Evolutionary conservation across 257 asterid genomes (phyloP).

Genomic region (Ajuga chamaepitys): DNA sequence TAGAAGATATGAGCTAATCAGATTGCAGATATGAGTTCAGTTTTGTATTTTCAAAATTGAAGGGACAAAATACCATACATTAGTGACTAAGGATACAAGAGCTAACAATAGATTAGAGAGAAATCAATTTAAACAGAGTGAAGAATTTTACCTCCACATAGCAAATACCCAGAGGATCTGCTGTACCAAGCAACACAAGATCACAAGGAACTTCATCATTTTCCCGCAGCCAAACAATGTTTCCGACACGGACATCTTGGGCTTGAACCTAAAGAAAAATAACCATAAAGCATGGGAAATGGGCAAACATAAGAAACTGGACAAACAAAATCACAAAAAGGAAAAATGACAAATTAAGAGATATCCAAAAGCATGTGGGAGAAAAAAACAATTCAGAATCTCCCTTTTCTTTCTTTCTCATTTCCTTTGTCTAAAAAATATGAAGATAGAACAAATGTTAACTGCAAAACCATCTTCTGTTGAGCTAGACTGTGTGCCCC

Average conservation of each 20-base stretch:
- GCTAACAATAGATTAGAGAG: slow-evolving; percentile 13
- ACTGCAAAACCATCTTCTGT: slow-evolving; percentile 5
- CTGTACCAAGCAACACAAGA: slow-evolving; percentile 86
- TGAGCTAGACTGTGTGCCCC: slow-evolving; percentile 2
- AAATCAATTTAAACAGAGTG: slow-evolving; percentile 5
- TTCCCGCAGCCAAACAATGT: slow-evolving; percentile 96
- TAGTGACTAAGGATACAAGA: neutral
- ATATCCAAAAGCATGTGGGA: neutral
- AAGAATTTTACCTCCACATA: slow-evolving; percentile 70
- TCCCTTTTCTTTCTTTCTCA: neutral
- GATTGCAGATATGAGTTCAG: neutral
- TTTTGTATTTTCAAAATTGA: neutral
- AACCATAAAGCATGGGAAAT: slow-evolving; percentile 13
- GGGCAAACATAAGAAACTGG: neutral
- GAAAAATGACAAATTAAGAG: neutral
- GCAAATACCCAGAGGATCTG: slow-evolving; percentile 91
- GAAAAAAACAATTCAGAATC: neutral
- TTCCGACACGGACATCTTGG: slow-evolving; percentile 83
- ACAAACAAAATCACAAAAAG: neutral
- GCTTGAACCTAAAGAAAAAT: slow-evolving; percentile 65
- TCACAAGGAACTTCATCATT: slow-evolving; percentile 99
- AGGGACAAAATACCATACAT: neutral
- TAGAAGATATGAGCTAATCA: slow-evolving; percentile 9
- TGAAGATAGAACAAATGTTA: neutral
- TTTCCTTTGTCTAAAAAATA: neutral